Percentiles rank a stretch among this genome's conserved stretches.
These are phyloP conservation scores for Citrullus colocynthis DNA, from an alignment of 306 rosid genomes.

Conservation along the genomic window DNA sequence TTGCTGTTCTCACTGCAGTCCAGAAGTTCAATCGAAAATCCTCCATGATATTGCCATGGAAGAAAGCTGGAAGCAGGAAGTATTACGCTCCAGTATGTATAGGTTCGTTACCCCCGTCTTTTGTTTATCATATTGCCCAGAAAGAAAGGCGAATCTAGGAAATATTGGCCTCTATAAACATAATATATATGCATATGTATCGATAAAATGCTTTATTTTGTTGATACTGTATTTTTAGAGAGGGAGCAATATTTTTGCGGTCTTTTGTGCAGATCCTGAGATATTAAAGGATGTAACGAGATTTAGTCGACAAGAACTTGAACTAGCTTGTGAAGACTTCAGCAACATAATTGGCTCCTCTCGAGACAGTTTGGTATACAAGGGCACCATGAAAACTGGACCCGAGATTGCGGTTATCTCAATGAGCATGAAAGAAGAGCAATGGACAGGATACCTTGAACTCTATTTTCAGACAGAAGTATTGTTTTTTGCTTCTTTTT, in stretches of 20 bases:
- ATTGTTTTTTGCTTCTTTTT: not conserved
- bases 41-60: constrained; percentile 85
- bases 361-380: constrained; percentile 89
- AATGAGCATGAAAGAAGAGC: constrained; percentile 76
- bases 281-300: constrained; percentile 66
- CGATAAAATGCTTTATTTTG: not conserved
- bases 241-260: constrained; percentile 1
- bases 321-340: constrained; percentile 97
- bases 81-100: constrained; percentile 44
- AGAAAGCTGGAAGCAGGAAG: constrained; percentile 65
- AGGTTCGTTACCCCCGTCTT: constrained; percentile 28
- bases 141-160: constrained; percentile 61
- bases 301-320: constrained; percentile 84
- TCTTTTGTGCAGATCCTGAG: constrained; percentile 50
- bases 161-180: constrained; percentile 34
- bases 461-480: constrained; percentile 89
- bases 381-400: constrained; percentile 81
- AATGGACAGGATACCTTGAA: constrained; percentile 87
- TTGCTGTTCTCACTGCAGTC: constrained; percentile 54
- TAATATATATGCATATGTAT: not conserved
- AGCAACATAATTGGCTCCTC: constrained; percentile 98
- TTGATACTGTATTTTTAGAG: not conserved
- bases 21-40: constrained; percentile 60
- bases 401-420: constrained; percentile 94
- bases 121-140: constrained; percentile 43